phyloP scores from a whole-genome alignment of 2,329 filamentous ascomycete species.

The Niveomyces coronatus region DNA sequence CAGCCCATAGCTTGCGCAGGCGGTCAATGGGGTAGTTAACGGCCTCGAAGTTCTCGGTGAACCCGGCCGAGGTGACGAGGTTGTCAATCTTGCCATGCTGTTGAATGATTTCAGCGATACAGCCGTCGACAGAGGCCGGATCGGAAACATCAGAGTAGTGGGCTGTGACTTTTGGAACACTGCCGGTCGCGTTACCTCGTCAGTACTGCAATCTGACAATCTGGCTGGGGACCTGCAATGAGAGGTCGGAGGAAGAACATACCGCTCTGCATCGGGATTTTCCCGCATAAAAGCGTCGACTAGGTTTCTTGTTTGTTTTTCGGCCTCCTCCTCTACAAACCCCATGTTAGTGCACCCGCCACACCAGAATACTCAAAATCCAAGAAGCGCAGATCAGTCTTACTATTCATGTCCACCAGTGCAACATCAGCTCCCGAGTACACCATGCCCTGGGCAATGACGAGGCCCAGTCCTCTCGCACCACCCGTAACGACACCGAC shows the following conservation, averaged over 20 bases:
- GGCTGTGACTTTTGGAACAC: slow-evolving; percentile 72
- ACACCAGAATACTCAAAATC: neutral
- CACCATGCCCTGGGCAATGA: slow-evolving; percentile 88
- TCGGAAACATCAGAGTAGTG: slow-evolving; percentile 84
- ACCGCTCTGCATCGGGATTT: slow-evolving; percentile 65
- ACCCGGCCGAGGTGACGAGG: slow-evolving; percentile 91
- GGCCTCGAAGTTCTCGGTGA: slow-evolving; percentile 92
- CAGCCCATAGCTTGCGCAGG: slow-evolving; percentile 86
- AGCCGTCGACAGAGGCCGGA: slow-evolving; percentile 64
- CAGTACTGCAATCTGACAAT: neutral
- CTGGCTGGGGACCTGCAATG: neutral
- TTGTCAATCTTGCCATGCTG: slow-evolving; percentile 76
- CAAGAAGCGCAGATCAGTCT: slow-evolving; percentile 21
- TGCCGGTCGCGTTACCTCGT: slow-evolving; percentile 24
- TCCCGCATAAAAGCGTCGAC: slow-evolving; percentile 67
- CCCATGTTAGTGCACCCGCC: slow-evolving; percentile 11
- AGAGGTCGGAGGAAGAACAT: slow-evolving; percentile 16
- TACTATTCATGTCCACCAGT: slow-evolving; percentile 89
- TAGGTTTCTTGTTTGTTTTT: slow-evolving; percentile 63
- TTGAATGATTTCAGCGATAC: slow-evolving; percentile 49
- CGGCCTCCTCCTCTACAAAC: slow-evolving; percentile 70
- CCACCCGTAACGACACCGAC: slow-evolving; percentile 84
- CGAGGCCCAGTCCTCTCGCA: slow-evolving; percentile 76
- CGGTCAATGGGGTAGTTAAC: slow-evolving; percentile 84
- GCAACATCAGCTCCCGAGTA: slow-evolving; percentile 81